Percentiles rank a stretch among this genome's conserved stretches.
Conservation (phyloP, 768 basidiomycete genomes). For the Tulasnella sp. region DNA sequence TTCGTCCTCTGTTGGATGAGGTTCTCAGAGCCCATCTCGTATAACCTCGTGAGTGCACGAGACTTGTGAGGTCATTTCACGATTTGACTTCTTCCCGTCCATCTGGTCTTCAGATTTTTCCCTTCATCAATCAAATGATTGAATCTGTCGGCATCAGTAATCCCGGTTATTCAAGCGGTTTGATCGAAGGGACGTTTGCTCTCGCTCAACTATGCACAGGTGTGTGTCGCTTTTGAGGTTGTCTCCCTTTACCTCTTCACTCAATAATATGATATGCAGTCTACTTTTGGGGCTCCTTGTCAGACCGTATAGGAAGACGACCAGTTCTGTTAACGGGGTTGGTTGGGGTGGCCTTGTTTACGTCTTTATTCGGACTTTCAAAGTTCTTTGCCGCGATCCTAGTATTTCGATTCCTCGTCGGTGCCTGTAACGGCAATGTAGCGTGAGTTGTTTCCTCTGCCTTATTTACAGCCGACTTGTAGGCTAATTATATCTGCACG, state of each 20-base stretch:
- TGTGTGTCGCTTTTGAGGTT: neutral
- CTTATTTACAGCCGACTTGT: too few species aligned
- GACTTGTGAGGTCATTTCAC: neutral
- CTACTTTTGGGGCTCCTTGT: conserved; percentile 25
- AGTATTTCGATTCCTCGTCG: conserved; percentile 11
- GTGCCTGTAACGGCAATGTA: conserved; percentile 11
- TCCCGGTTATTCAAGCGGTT: conserved; percentile 25
- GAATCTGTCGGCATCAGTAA: conserved; percentile 7
- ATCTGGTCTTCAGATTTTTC: conserved; percentile 20
- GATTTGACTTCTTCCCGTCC: neutral
- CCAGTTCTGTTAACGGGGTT: conserved; percentile 14
- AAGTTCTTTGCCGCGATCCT: conserved; percentile 5
- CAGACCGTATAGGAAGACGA: conserved; percentile 18
- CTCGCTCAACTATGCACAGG: conserved; percentile 24
- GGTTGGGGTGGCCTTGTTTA: conserved; percentile 20
- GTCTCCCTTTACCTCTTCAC: neutral
- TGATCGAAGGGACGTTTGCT: conserved; percentile 26
- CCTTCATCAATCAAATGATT: conserved; percentile 29
- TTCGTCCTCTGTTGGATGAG: conserved; percentile 12
- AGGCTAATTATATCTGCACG: too few species aligned
- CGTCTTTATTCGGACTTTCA: conserved; percentile 12
- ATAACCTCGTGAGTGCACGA: conserved; percentile 1
- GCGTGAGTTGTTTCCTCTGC: conserved; percentile 9
- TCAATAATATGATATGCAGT: neutral
- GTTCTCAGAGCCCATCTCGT: conserved; percentile 15